Conservation (phyloP, 2,329 filamentous ascomycete species). For the Neofusicoccum sp. region DNA sequence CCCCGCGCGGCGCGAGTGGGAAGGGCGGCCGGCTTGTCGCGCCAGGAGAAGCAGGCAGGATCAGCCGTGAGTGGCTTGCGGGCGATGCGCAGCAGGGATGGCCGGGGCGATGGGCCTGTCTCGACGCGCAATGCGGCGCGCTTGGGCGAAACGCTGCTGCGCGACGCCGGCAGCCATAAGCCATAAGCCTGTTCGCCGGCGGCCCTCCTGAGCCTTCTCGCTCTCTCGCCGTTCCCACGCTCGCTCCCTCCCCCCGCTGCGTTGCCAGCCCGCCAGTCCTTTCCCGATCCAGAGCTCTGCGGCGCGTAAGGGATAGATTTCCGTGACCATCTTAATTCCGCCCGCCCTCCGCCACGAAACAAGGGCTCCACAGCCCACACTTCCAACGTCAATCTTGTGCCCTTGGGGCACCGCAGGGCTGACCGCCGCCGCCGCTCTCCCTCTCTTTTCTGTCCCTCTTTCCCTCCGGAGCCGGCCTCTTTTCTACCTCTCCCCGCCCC, state of each 20-base stretch:
- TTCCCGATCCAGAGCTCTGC: background rate
- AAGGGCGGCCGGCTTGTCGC: background rate
- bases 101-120: background rate
- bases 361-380: conserved; percentile 1
- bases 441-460: background rate
- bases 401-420: background rate
- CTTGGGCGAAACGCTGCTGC: background rate
- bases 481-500: background rate
- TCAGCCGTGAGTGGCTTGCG: conserved; percentile 11
- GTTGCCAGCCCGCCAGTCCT: background rate
- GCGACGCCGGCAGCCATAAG: too few relatives aligned
- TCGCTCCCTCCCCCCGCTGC: background rate
- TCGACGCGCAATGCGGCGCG: conserved; percentile 11
- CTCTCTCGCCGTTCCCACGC: background rate
- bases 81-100: conserved; percentile 9
- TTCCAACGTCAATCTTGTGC: background rate
- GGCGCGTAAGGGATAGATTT: conserved; percentile 8
- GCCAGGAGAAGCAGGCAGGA: background rate
- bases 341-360: conserved; percentile 7
- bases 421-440: background rate
- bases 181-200: background rate
- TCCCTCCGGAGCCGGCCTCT: background rate
- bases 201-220: background rate
- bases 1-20: background rate
- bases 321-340: conserved; percentile 5